phyloP scores from a whole-genome alignment of 805 yeast genomes.

The Zygosaccharomyces pseudorouxii region DNA sequence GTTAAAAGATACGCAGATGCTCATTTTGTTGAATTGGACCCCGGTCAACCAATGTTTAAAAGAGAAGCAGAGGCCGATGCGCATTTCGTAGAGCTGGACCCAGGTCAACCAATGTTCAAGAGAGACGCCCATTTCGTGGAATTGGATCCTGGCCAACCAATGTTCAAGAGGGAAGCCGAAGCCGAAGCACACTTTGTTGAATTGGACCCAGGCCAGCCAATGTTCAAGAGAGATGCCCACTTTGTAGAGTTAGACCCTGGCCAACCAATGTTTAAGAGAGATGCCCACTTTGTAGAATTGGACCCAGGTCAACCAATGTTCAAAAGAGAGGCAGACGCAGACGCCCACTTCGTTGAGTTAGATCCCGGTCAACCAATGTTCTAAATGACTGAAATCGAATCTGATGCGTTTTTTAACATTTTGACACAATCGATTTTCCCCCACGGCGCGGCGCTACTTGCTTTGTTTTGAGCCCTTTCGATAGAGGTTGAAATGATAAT shows the following conservation, averaged over 20 bases:
- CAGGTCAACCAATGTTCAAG: constrained; percentile 30
- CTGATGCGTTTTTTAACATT: background rate
- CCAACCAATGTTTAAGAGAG: constrained; percentile 27
- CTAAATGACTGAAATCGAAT: constrained; percentile 16
- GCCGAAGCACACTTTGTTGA: constrained; percentile 26
- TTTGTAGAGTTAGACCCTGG: constrained; percentile 26
- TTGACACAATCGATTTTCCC: background rate
- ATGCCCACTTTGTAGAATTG: constrained; percentile 27
- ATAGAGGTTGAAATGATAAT: background rate
- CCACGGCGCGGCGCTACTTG: background rate
- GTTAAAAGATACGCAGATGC: constrained; percentile 26
- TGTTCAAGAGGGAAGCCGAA: constrained; percentile 29
- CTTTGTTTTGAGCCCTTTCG: background rate
- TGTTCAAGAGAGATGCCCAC: constrained; percentile 28
- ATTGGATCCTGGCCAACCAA: constrained; percentile 25
- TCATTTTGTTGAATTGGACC: constrained; percentile 25
- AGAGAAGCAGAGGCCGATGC: constrained; percentile 27
- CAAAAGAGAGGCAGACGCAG: constrained; percentile 32
- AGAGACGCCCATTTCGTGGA: constrained; percentile 32
- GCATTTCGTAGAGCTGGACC: constrained; percentile 27
- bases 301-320: constrained; percentile 27
- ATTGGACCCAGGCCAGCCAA: constrained; percentile 24
- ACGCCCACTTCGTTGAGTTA: constrained; percentile 25
- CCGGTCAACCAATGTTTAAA: constrained; percentile 29
- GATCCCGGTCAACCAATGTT: constrained; percentile 27